Conservation (phyloP, 176 grass and related monocot genomes). For the Lolium multiflorum region DNA sequence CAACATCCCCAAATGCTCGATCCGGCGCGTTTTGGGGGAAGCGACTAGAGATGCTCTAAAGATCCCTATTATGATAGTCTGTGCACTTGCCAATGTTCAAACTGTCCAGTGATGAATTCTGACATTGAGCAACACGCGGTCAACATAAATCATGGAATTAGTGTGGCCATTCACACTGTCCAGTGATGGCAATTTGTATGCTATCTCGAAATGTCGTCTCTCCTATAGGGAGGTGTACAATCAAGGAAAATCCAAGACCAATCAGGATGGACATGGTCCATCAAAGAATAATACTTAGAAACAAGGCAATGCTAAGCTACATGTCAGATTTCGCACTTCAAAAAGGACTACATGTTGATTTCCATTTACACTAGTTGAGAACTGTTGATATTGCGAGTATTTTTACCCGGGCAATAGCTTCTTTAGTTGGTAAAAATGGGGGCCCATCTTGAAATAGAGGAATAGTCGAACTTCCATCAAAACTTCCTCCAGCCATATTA, state of each 20-base stretch:
- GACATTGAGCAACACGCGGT: not conserved
- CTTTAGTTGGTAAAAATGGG: constrained; percentile 51
- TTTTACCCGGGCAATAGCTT: constrained; percentile 48
- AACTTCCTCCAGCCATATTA: constrained; percentile 70
- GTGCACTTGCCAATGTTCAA: not conserved
- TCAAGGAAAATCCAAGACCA: too few species aligned
- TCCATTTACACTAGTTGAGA: constrained; percentile 22
- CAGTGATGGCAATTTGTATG: not conserved
- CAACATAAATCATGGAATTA: not conserved
- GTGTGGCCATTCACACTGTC: constrained; percentile 5
- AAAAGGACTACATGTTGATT: constrained; percentile 3
- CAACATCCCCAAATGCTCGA: too few species aligned
- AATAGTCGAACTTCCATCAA: constrained; percentile 59
- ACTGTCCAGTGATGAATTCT: not conserved
- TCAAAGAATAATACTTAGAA: constrained; percentile 7
- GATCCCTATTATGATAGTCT: too few species aligned
- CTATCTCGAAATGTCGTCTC: not conserved
- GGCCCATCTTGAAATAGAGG: constrained; percentile 40
- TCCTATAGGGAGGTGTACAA: not conserved
- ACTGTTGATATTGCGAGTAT: not conserved
- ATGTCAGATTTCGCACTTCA: not conserved
- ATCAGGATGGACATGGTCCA: too few species aligned
- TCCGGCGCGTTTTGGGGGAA: too few species aligned
- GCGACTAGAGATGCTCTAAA: too few species aligned
- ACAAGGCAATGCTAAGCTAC: constrained; percentile 25